A percentile compares a stretch with the other conserved stretches of the same genome.
phyloP scores from a whole-genome alignment of 2,329 filamentous ascomycete species.

The Sporothrix dimorphospora region DNA sequence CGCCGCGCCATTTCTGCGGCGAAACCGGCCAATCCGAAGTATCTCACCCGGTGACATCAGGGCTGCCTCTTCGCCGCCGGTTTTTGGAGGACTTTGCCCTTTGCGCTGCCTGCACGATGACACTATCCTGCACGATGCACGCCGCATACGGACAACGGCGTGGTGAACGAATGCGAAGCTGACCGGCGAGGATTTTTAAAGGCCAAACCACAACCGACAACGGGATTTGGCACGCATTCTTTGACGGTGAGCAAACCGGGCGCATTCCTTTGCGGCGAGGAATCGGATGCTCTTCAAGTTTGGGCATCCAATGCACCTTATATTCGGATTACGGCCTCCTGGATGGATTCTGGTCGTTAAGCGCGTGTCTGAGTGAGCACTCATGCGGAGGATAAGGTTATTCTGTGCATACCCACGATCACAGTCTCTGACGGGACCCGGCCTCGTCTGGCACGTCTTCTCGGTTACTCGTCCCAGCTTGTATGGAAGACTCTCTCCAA shows the following conservation, averaged over 20 bases:
- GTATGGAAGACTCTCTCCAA: no score
- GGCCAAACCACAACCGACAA: neutral
- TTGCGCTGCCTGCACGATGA: neutral
- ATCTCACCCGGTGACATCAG: constrained; percentile 11
- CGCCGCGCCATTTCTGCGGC: neutral
- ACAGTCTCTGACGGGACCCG: neutral
- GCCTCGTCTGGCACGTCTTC: neutral
- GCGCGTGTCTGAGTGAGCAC: neutral
- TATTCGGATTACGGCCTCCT: no score
- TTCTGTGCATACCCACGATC: neutral
- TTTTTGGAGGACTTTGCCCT: neutral
- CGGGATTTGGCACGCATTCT: neutral
- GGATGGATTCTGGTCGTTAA: neutral
- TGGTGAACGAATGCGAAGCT: neutral
- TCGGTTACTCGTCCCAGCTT: neutral
- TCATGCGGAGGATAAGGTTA: neutral
- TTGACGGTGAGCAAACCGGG: neutral
- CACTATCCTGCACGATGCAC: neutral
- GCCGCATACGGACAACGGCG: neutral
- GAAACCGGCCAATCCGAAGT: constrained; percentile 6
- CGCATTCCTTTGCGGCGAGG: neutral
- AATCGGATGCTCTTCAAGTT: neutral
- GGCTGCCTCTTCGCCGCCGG: neutral
- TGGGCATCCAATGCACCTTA: neutral
- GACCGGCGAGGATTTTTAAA: neutral